phyloP scores from a whole-genome alignment of 2,329 filamentous ascomycete genomes.

The Penicillium psychrosexuale region DNA sequence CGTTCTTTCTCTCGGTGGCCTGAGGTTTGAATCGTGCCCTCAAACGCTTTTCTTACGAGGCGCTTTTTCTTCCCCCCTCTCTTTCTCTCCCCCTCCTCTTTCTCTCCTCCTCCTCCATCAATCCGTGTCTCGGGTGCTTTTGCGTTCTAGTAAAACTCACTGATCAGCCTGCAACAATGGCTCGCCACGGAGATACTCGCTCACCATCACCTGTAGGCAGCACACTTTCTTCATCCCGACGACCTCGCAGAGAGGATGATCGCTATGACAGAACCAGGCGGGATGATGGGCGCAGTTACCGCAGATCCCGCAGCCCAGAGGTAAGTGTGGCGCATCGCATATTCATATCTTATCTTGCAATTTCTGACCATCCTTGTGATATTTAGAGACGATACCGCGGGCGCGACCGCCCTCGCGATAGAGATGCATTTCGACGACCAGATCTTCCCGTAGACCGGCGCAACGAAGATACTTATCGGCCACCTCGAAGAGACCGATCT shows the following conservation, averaged over 20 bases:
- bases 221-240: slow-evolving; percentile 69
- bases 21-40: slow-evolving; percentile 1
- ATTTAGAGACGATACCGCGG: slow-evolving; percentile 53
- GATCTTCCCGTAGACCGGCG: slow-evolving; percentile 63
- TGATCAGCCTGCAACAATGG: slow-evolving; percentile 56
- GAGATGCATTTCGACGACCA: slow-evolving; percentile 60
- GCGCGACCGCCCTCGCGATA: slow-evolving; percentile 55
- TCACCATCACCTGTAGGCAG: slow-evolving; percentile 94
- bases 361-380: slow-evolving; percentile 12
- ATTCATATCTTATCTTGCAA: neutral
- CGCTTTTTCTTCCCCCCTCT: neutral
- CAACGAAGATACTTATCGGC: slow-evolving; percentile 60
- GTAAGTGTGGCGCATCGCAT: slow-evolving; percentile 33
- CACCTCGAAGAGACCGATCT: slow-evolving; percentile 59
- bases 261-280: slow-evolving; percentile 52
- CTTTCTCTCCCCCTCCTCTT: slow-evolving; percentile 5
- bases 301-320: slow-evolving; percentile 49
- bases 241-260: slow-evolving; percentile 54
- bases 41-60: neutral
- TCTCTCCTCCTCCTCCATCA: slow-evolving; percentile 1
- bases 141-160: slow-evolving; percentile 47
- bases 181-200: slow-evolving; percentile 64
- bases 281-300: slow-evolving; percentile 49
- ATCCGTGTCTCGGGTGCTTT: slow-evolving; percentile 26
- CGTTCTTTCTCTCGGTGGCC: neutral